Percentiles rank a stretch among this genome's conserved stretches.
phyloP scores from a whole-genome alignment of 306 rosid species.

The Fragaria vesca region DNA sequence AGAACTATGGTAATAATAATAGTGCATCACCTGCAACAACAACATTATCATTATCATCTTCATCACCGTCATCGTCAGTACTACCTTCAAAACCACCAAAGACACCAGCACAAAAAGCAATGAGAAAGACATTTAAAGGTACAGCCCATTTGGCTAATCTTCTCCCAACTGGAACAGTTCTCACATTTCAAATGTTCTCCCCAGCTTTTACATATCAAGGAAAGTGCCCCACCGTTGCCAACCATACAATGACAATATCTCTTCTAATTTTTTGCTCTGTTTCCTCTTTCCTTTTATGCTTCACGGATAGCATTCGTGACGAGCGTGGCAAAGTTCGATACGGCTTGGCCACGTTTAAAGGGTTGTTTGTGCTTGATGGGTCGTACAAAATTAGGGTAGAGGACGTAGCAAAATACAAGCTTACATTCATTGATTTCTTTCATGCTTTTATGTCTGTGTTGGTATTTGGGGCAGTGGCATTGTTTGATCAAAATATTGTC shows the following conservation, averaged over 20 bases:
- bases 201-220: constrained; percentile 65
- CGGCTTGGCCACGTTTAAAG: constrained; percentile 65
- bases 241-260: constrained; percentile 43
- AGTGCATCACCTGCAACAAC: not conserved
- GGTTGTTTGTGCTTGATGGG: constrained; percentile 72
- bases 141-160: constrained; percentile 70
- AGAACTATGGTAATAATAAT: not conserved
- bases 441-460: constrained; percentile 59
- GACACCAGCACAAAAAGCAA: constrained; percentile 55
- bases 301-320: constrained; percentile 71
- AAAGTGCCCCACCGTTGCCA: constrained; percentile 39
- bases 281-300: constrained; percentile 54
- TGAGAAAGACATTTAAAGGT: constrained; percentile 67
- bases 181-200: constrained; percentile 54
- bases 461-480: constrained; percentile 68
- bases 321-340: constrained; percentile 59
- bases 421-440: constrained; percentile 52
- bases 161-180: constrained; percentile 73
- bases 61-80: not conserved
- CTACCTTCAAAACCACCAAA: constrained; percentile 30
- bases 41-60: not conserved
- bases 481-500: constrained; percentile 66
- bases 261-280: constrained; percentile 52
- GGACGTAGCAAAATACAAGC: constrained; percentile 44
- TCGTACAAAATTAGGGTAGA: constrained; percentile 33